These are phyloP conservation scores for Letharia lupina DNA, from an alignment of 495 filamentous ascomycete species.

Conservation along the genomic window DNA sequence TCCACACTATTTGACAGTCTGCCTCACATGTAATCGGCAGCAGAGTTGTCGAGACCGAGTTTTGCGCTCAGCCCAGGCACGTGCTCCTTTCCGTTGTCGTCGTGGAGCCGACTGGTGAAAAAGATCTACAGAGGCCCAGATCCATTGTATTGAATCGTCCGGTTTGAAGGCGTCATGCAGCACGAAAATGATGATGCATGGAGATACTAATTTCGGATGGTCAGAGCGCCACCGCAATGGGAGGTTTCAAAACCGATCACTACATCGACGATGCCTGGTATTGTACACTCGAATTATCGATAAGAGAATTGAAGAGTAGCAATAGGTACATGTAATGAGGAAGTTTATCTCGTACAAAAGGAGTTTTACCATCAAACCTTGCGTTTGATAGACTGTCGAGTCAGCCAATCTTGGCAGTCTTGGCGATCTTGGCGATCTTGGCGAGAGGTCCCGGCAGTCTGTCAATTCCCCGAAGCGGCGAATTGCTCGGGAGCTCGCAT, in stretches of 20 bases:
- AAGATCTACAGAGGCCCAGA: not conserved
- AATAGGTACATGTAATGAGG: no score
- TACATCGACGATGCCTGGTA: not conserved
- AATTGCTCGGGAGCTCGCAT: conserved; percentile 1
- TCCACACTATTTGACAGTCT: not conserved
- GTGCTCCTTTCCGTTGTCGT: not conserved
- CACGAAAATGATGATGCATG: conserved; percentile 3
- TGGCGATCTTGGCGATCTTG: not conserved
- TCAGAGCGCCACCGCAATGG: not conserved
- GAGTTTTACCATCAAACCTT: no score
- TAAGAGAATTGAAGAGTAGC: not conserved
- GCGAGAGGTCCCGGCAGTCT: not conserved
- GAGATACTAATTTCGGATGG: not conserved
- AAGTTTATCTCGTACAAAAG: no score
- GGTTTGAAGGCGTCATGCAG: not conserved
- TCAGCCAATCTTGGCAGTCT: not conserved
- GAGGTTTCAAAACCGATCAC: not conserved
- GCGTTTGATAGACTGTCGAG: no score
- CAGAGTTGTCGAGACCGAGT: not conserved
- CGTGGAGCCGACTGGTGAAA: not conserved
- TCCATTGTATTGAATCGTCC: not conserved
- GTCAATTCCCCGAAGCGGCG: conserved; percentile 7
- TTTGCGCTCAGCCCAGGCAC: not conserved
- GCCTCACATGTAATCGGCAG: not conserved
- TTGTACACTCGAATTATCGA: not conserved